Base-by-base conservation (phyloP, 2,329 filamentous ascomycete species). In the Scedosporium apiospermum region DNA sequence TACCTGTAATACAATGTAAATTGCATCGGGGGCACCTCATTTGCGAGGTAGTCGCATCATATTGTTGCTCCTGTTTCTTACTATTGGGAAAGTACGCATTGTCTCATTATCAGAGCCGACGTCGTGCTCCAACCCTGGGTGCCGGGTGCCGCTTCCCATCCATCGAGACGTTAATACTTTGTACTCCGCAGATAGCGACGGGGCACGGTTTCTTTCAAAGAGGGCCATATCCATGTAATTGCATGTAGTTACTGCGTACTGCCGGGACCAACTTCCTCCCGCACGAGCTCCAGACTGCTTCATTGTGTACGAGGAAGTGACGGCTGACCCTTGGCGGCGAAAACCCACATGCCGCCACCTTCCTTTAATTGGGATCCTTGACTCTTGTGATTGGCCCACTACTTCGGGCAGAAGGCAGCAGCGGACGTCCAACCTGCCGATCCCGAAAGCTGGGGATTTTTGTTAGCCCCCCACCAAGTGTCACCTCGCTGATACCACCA, bases 381-480 rank as follows among this genome's bases (percentile, higher is more conserved):
- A 27, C 18, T 9, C 12, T 23, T 55, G 9, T 55, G 51, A 55
- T 55, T 23, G 51, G 51, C 51, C 23, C 51, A 23, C 12, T 23
- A 10, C 23, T 18, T 23, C 23, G 16, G 18, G 18, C n/a, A 27
- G 23, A 55, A 23, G 51, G 4, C 18, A 26, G 51, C 21, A 55
- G 51, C 18, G 51, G 10, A 14, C 23, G 10, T 55, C 7, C 51
- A 55, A 23, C 18, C 12, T 55, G 51, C 51, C 51, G 51, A 55
- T 55, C 51, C 51, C 51, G 51, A 55, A 55, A 55, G 51, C 51
- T 55, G 23, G 51, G 51, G 23, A 23, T 55, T 55, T 55, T 55
- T 23, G 18, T 55, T 27, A 23, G 12, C 18, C 18, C 51, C 23
- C 18, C 51, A 14, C 21, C 51, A 18, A 10, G 18, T 23, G 18